Conservation (phyloP, 768 basidiomycete species). For the Collybia sordida region DNA sequence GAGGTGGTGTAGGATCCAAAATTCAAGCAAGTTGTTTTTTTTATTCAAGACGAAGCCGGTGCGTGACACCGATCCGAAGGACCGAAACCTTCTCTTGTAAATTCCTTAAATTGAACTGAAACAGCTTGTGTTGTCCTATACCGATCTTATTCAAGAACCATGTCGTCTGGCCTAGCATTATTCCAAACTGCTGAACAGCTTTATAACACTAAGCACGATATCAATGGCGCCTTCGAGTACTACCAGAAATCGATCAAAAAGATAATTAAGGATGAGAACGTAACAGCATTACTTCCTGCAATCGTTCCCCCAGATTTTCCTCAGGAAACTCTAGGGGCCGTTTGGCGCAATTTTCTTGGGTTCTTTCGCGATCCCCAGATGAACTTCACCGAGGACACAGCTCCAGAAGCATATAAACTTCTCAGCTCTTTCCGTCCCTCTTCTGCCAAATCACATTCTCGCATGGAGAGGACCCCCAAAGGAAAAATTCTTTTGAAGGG, state of each 20-base stretch:
- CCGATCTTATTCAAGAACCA: neutral
- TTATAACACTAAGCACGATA: slow-evolving; percentile 8
- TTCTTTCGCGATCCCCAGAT: slow-evolving; percentile 23
- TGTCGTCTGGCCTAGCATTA: slow-evolving; percentile 9
- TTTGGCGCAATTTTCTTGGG: slow-evolving; percentile 28
- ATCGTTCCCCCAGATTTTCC: slow-evolving; percentile 17
- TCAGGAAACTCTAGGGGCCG: slow-evolving; percentile 20
- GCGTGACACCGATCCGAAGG: too few relatives aligned
- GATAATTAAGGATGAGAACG: slow-evolving; percentile 25
- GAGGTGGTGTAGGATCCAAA: too few relatives aligned
- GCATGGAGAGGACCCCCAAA: slow-evolving; percentile 17
- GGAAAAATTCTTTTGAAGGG: slow-evolving; percentile 28
- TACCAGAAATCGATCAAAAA: slow-evolving; percentile 27
- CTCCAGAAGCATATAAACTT: slow-evolving; percentile 30
- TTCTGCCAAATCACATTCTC: slow-evolving; percentile 13
- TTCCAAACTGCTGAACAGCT: slow-evolving; percentile 2
- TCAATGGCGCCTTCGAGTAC: slow-evolving; percentile 20
- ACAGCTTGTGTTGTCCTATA: too few relatives aligned
- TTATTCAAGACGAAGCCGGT: too few relatives aligned
- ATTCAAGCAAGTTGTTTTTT: too few relatives aligned
- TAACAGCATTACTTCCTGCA: slow-evolving; percentile 15
- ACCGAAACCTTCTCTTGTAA: too few relatives aligned
- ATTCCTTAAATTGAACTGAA: too few relatives aligned
- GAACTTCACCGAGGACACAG: slow-evolving; percentile 17
- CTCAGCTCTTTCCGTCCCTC: slow-evolving; percentile 24